Evolutionary conservation across 192 early-diverging fungal genomes (phyloP).

Genomic region (Coemansia sp.): DNA sequence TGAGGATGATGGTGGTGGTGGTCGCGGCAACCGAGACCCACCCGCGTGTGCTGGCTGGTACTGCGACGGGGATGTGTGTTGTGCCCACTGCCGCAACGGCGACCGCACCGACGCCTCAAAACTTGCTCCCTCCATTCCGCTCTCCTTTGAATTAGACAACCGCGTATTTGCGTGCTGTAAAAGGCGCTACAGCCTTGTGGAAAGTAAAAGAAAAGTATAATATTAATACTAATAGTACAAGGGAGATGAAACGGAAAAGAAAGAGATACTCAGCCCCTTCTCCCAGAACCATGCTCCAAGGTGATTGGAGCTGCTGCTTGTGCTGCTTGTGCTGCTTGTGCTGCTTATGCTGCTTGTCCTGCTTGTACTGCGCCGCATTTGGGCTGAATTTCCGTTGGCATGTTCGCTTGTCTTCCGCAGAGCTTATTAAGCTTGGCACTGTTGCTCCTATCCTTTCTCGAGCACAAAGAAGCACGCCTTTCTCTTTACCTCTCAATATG

Average conservation of each 20-base stretch:
- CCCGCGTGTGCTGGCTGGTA: slow-evolving; percentile 3
- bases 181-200: neutral
- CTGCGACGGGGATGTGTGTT: slow-evolving; percentile 6
- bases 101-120: slow-evolving; percentile 7
- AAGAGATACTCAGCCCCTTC: neutral
- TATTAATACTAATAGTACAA: neutral
- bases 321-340: slow-evolving; percentile 3
- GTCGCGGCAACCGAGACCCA: neutral
- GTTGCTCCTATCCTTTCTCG: neutral
- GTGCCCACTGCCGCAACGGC: slow-evolving; percentile 9
- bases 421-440: neutral
- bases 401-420: neutral
- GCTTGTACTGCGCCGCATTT: slow-evolving; percentile 1
- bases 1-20: neutral
- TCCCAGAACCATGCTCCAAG: neutral
- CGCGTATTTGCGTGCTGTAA: neutral
- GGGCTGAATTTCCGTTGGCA: neutral
- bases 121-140: slow-evolving; percentile 8
- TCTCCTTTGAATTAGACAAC: neutral
- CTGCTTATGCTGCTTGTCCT: slow-evolving; percentile 2
- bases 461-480: neutral
- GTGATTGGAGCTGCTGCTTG: neutral
- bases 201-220: neutral
- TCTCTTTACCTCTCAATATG: neutral
- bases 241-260: neutral